A percentile compares a stretch with the other conserved stretches of the same genome.
Conservation (phyloP, 495 filamentous ascomycete species). For the Immersiella caudata region DNA sequence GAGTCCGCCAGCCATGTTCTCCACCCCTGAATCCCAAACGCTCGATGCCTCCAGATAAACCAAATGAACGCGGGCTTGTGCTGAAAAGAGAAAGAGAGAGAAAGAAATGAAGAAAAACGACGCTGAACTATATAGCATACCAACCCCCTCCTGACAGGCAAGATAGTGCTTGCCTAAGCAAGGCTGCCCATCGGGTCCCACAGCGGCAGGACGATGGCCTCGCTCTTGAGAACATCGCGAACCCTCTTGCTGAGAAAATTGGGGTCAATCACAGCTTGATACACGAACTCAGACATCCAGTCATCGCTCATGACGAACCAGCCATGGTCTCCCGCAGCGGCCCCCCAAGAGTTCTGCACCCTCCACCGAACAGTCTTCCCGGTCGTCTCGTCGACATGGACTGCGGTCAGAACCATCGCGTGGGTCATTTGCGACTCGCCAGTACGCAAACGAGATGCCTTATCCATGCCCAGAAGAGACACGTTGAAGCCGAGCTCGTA, state of each 20-base stretch:
- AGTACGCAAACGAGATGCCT: slow-evolving; percentile 68
- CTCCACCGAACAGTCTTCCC: slow-evolving; percentile 72
- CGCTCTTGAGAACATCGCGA: slow-evolving; percentile 66
- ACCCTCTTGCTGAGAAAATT: slow-evolving; percentile 66
- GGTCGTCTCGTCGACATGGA: slow-evolving; percentile 67
- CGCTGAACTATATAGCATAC: neutral
- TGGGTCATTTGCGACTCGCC: slow-evolving; percentile 84
- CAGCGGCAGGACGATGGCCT: slow-evolving; percentile 69
- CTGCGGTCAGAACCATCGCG: slow-evolving; percentile 86
- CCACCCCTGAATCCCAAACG: neutral
- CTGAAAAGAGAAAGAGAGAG: neutral
- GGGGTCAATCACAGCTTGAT: slow-evolving; percentile 84
- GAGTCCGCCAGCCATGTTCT: neutral
- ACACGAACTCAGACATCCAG: slow-evolving; percentile 86
- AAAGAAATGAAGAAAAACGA: neutral
- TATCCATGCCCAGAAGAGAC: slow-evolving; percentile 64
- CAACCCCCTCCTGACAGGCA: neutral
- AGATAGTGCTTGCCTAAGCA: slow-evolving; percentile 50
- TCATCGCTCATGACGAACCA: slow-evolving; percentile 86
- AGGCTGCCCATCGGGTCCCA: slow-evolving; percentile 91
- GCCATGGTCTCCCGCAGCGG: slow-evolving; percentile 65
- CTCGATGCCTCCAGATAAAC: neutral
- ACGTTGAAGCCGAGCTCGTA: slow-evolving; percentile 80
- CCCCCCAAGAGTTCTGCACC: slow-evolving; percentile 85
- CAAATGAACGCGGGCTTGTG: neutral